These are phyloP conservation scores for Colletotrichum liriopes DNA, from an alignment of 2,329 filamentous ascomycete species.

Conservation along the genomic window DNA sequence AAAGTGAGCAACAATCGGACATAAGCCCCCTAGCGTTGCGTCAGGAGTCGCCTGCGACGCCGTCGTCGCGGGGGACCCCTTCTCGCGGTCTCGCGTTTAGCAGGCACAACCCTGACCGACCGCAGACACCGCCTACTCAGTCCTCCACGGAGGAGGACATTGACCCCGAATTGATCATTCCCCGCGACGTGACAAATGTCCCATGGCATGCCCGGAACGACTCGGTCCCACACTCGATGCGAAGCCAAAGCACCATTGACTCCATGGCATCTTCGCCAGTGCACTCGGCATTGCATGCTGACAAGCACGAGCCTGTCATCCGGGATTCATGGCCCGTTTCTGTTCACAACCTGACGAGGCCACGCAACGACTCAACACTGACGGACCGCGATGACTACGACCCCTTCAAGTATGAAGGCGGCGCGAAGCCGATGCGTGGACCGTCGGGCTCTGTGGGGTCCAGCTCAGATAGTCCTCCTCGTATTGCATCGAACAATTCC, in stretches of 20 bases:
- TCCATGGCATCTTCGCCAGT: constrained; percentile 52
- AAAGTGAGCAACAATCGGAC: constrained; percentile 39
- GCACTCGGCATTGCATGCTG: constrained; percentile 45
- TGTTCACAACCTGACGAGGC: constrained; percentile 32
- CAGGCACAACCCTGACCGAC: constrained; percentile 47
- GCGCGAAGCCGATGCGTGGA: constrained; percentile 28
- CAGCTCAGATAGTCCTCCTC: constrained; percentile 20
- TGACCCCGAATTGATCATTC: constrained; percentile 45
- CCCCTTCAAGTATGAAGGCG: constrained; percentile 46
- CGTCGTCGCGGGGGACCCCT: constrained; percentile 24
- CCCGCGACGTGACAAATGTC: constrained; percentile 52
- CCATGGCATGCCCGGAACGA: constrained; percentile 51
- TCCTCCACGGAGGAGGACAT: constrained; percentile 20
- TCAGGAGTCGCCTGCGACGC: constrained; percentile 37
- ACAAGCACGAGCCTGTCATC: constrained; percentile 53
- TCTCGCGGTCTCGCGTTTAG: constrained; percentile 49
- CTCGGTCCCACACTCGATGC: constrained; percentile 53
- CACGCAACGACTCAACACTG: constrained; percentile 47
- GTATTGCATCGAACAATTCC: constrained; percentile 38
- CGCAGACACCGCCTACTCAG: constrained; percentile 43
- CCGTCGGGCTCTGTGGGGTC: constrained; percentile 19
- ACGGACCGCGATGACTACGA: constrained; percentile 48
- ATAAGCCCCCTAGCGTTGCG: constrained; percentile 43
- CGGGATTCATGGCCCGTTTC: constrained; percentile 51
- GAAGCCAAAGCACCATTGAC: constrained; percentile 55